Percentiles rank a stretch among this genome's conserved stretches.
These are phyloP conservation scores for Suillus discolor DNA, from an alignment of 768 basidiomycete species.

Conservation along the genomic window DNA sequence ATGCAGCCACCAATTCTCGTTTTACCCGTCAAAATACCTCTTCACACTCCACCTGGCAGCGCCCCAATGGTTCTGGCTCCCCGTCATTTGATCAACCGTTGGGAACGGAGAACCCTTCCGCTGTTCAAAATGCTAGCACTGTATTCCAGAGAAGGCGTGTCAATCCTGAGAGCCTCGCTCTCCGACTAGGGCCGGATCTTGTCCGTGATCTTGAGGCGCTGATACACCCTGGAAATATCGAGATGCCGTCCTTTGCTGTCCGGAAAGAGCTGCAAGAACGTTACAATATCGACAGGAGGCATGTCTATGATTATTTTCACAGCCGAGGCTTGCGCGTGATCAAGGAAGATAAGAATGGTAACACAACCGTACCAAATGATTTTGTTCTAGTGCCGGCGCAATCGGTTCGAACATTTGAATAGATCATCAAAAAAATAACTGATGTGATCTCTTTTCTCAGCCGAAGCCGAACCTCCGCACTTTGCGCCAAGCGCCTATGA, in stretches of 20 bases:
- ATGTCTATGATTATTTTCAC: conserved; percentile 82
- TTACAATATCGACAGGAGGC: conserved; percentile 69
- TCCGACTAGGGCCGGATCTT: conserved; percentile 64
- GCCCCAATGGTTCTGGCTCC: conserved; percentile 1
- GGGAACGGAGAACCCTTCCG: neutral
- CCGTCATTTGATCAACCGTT: neutral
- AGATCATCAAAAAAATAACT: conserved; percentile 16
- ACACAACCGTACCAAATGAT: conserved; percentile 38
- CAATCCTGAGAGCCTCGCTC: conserved; percentile 70
- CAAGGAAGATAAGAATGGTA: conserved; percentile 63
- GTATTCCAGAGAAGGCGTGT: conserved; percentile 47
- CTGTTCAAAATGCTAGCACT: neutral
- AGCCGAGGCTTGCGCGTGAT: conserved; percentile 61
- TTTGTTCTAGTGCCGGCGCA: conserved; percentile 14
- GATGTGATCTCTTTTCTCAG: conserved; percentile 15
- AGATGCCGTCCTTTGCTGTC: conserved; percentile 76
- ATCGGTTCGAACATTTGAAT: conserved; percentile 21
- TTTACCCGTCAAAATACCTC: neutral
- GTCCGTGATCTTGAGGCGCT: conserved; percentile 74
- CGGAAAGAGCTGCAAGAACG: conserved; percentile 73
- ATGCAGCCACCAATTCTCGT: neutral
- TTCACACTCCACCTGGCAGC: conserved; percentile 5
- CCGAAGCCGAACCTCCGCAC: conserved; percentile 38
- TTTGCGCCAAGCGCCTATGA: conserved; percentile 28
- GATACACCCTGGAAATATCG: conserved; percentile 64